phyloP scores from a whole-genome alignment of 805 yeast species.

The Allodekkera sacchari region DNA sequence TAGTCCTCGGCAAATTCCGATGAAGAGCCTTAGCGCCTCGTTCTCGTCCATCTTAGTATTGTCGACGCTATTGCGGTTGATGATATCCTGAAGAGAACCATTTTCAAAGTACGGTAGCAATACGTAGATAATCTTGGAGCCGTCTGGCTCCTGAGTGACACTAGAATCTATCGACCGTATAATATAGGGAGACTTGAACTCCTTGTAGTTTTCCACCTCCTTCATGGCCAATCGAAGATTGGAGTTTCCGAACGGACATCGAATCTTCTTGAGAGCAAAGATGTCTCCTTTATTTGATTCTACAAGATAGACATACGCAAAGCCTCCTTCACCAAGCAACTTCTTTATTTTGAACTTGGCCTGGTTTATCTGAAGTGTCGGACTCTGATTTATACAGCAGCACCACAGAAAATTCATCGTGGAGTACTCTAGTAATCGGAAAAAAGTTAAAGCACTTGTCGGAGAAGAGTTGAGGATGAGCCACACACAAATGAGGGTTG shows the following conservation, averaged over 20 bases:
- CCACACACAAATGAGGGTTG: too few species aligned
- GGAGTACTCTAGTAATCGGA: too few species aligned
- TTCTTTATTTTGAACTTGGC: conserved; percentile 53
- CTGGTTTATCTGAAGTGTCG: conserved; percentile 55
- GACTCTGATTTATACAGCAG: conserved; percentile 34
- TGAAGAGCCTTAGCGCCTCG: conserved; percentile 53
- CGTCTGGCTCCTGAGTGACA: conserved; percentile 67
- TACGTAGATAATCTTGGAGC: conserved; percentile 70
- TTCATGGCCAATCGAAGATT: conserved; percentile 65
- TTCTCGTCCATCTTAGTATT: conserved; percentile 46
- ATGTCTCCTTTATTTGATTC: conserved; percentile 35
- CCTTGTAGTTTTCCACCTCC: conserved; percentile 69
- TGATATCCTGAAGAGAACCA: conserved; percentile 77
- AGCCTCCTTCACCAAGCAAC: conserved; percentile 87
- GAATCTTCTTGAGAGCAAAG: conserved; percentile 76
- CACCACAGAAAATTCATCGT: too few species aligned
- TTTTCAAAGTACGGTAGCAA: conserved; percentile 67
- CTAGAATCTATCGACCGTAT: conserved; percentile 64
- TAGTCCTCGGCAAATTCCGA: conserved; percentile 69
- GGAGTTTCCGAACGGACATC: conserved; percentile 81
- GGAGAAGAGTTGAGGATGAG: too few species aligned
- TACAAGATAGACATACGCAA: conserved; percentile 79
- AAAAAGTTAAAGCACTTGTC: too few species aligned
- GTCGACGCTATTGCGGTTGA: conserved; percentile 54
- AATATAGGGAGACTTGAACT: conserved; percentile 61